These are phyloP conservation scores for Trichoderma atrobrunneum DNA, from an alignment of 2,329 filamentous ascomycete genomes.

Conservation along the genomic window DNA sequence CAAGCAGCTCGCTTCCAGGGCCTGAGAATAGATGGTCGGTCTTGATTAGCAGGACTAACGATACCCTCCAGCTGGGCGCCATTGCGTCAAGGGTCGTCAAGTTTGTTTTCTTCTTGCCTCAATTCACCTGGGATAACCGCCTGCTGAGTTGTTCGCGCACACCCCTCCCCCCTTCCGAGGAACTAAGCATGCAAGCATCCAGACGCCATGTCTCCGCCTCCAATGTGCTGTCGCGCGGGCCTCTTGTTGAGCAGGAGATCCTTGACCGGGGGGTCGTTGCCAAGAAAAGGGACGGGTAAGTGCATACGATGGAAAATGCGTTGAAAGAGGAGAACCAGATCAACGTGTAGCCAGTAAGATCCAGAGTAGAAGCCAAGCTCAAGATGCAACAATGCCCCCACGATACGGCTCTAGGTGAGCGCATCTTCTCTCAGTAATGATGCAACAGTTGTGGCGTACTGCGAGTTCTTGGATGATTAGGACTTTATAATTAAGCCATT, in stretches of 20 bases:
- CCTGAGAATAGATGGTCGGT: background rate
- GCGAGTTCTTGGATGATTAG: background rate
- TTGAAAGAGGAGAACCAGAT: slow-evolving; percentile 8
- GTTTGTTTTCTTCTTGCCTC: background rate
- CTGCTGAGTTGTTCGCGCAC: slow-evolving; percentile 1
- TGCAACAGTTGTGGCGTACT: background rate
- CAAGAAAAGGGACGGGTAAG: slow-evolving; percentile 27
- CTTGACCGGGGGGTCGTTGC: slow-evolving; percentile 27
- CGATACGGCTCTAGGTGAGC: background rate
- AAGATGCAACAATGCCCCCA: background rate
- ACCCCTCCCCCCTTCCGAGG: slow-evolving; percentile 25
- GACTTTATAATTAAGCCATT: background rate
- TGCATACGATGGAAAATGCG: slow-evolving; percentile 26
- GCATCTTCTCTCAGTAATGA: background rate
- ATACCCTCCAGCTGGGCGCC: background rate
- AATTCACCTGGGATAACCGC: background rate
- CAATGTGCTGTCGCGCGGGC: slow-evolving; percentile 46
- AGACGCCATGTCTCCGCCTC: slow-evolving; percentile 43
- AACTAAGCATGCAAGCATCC: slow-evolving; percentile 49
- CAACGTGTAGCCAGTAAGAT: background rate
- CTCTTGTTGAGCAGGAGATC: slow-evolving; percentile 39
- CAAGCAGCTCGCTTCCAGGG: slow-evolving; percentile 1
- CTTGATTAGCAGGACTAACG: background rate
- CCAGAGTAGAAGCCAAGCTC: background rate
- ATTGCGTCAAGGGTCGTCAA: slow-evolving; percentile 6